Conservation (phyloP, 177 flowering plant species). For the Telopea speciosissima region DNA sequence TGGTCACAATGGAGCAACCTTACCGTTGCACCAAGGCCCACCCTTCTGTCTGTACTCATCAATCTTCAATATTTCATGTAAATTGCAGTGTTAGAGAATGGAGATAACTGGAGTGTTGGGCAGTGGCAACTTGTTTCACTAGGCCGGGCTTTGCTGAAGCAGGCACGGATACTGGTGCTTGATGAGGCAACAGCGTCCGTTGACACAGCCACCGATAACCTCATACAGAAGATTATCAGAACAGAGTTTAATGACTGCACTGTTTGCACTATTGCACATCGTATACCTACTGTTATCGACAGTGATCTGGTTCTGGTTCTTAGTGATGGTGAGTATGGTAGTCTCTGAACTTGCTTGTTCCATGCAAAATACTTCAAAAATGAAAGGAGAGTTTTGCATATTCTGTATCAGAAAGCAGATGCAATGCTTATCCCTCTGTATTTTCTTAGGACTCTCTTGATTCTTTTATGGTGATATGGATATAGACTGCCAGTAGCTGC, state of each 20-base stretch:
- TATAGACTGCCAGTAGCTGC: not conserved
- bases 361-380: too few relatives aligned
- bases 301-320: conserved; percentile 78
- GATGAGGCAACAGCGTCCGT: conserved; percentile 87
- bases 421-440: not conserved
- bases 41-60: too few relatives aligned
- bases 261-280: conserved; percentile 73
- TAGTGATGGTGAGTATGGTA: conserved; percentile 57
- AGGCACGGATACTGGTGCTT: conserved; percentile 63
- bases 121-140: conserved; percentile 73
- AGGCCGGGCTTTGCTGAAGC: conserved; percentile 68
- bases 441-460: not conserved
- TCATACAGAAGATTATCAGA: conserved; percentile 66
- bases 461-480: not conserved
- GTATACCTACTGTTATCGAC: conserved; percentile 73
- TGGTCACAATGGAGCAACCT: too few relatives aligned
- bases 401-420: not conserved
- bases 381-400: not conserved
- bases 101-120: conserved; percentile 86
- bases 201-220: conserved; percentile 72
- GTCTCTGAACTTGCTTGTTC: not conserved
- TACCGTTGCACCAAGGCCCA: too few relatives aligned
- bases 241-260: conserved; percentile 68
- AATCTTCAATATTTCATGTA: not conserved
- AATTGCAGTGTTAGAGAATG: conserved; percentile 62